phyloP scores from a whole-genome alignment of 2,329 filamentous ascomycete genomes.

The Nannizziopsis barbatae region DNA sequence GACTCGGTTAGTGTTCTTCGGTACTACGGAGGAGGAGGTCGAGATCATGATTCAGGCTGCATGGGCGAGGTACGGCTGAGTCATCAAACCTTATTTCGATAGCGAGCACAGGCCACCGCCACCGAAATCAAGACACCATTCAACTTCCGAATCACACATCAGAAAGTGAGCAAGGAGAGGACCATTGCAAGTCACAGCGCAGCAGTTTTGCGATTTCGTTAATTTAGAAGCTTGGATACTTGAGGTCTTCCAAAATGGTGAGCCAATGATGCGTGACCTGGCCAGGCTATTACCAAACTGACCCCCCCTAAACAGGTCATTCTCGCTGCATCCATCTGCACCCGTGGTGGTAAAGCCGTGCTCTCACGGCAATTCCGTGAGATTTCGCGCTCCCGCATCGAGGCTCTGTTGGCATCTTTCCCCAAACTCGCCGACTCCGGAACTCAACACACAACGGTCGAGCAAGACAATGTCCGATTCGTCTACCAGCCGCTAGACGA shows the following conservation, averaged over 20 bases:
- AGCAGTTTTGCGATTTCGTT: neutral
- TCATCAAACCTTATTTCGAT: too few species aligned
- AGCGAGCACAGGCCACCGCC: slow-evolving; percentile 5
- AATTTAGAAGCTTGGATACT: neutral
- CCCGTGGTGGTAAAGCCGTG: slow-evolving; percentile 93
- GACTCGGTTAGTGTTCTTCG: too few species aligned
- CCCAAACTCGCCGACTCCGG: slow-evolving; percentile 93
- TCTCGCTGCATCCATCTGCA: slow-evolving; percentile 97
- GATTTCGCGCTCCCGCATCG: slow-evolving; percentile 92
- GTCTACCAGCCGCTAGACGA: slow-evolving; percentile 98
- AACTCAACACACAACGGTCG: slow-evolving; percentile 94
- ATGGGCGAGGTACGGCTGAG: neutral
- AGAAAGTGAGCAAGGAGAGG: neutral
- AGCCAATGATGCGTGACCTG: neutral
- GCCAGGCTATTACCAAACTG: neutral
- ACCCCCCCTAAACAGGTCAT: slow-evolving; percentile 57
- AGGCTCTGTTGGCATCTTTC: slow-evolving; percentile 91
- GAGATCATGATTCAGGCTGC: too few species aligned
- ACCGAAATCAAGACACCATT: slow-evolving; percentile 10
- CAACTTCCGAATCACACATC: neutral
- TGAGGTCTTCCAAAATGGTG: slow-evolving; percentile 3
- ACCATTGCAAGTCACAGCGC: neutral
- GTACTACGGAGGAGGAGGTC: too few species aligned
- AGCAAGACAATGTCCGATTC: slow-evolving; percentile 98
- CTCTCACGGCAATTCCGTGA: slow-evolving; percentile 96